Evolutionary conservation across 352 stramenopile genomes (phyloP), one percentile per base, ranked within the genome.

Genomic region (Globisporangium nunn): DNA sequence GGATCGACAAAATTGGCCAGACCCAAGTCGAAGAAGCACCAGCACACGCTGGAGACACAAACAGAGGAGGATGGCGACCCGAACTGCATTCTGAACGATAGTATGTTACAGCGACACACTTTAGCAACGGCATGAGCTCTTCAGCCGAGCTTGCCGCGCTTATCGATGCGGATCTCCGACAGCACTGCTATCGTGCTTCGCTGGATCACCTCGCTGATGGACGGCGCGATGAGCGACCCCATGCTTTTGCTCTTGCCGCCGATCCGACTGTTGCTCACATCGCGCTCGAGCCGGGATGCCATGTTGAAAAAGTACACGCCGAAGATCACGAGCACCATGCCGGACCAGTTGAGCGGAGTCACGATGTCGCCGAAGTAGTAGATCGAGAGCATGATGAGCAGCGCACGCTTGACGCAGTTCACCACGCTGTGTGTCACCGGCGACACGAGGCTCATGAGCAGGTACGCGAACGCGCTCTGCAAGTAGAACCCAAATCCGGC

Each of bases 331-430:
- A 96, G 75, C 52, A 75, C 58, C 65, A 97, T 95, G 46, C 89
- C 89, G 14, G 74, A 75, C 76, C 84, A 89, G 61, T 93, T 94
- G 39, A 85, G 71, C 48, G 68, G 70, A 47, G 85, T 95, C 52
- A 96, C 76, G 37, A 74, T 63, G 62, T 96, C 90, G 46, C 88
- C 87, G 63, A 93, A 97, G 60, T 91, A 86, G 48, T 84, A 88
- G 61, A 97, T 96, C 30, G 87, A 96, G 44, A 95, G 76, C 70
- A 88, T 85, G 51, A 97, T 95, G 44, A 96, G 84, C 54, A 96
- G 67, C 39, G 87, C 80, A 29, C 89, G 78, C 72, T 97, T 97
- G 50, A 96, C 77, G 53, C 87, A 96, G 69, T 96, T 96, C 18
- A 83, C 85, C 40, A 97, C 89, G 54, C 84, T 95, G 67, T 96